Base-by-base conservation (phyloP, 2,329 filamentous ascomycete genomes). In the Cladosporium sphaerospermum region DNA sequence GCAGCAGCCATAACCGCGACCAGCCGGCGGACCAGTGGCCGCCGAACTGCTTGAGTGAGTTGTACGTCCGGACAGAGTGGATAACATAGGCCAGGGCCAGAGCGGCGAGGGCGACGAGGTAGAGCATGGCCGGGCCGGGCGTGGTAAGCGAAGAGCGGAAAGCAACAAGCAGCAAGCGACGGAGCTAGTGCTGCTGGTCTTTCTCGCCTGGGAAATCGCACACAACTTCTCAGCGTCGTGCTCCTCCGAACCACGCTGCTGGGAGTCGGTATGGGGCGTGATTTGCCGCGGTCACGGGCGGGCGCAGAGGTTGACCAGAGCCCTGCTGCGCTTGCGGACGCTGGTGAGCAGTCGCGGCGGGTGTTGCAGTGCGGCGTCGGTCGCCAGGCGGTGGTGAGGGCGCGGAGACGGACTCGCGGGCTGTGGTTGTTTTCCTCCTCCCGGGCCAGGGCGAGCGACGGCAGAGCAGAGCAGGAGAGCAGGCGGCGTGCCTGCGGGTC, bases 11-110 rank as follows among this genome's bases (percentile, higher is more conserved):
- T 56, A 71, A 48, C 14, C 70, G 59, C 6, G 68, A 69, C 64
- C 67, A 72, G 9, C 67, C 67, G 14, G 63, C 60, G 1, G 61
- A 64, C 63, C 68, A 69, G 49, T 70, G 70, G 28, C 70, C 71
- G 16, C 65, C 64, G 55, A 72, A 72, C 7, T 64, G 57, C 14
- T 57, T 61, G 45, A 72, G 60, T 2, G 64, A 57, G 49, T 58
- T 57, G 53, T 68, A 69, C n/a, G 59, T 62, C 18, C 58, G 62
- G 16, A 67, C 45, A 23, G 59, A 62, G 31, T 61, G 66, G 52
- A 59, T 48, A 23, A 65, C 55, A 43, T 60, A 55, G 37, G 54
- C 53, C 34, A 64, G 42, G 13, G 60, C 46, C 34, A 64, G 54
- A 43, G 61, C 64, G 56, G 60, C 55, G 54, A 55, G 23, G 41